These are phyloP conservation scores for Cyclotella distinguenda DNA, from an alignment of 108 stramenopile genomes.

Conservation along the genomic window DNA sequence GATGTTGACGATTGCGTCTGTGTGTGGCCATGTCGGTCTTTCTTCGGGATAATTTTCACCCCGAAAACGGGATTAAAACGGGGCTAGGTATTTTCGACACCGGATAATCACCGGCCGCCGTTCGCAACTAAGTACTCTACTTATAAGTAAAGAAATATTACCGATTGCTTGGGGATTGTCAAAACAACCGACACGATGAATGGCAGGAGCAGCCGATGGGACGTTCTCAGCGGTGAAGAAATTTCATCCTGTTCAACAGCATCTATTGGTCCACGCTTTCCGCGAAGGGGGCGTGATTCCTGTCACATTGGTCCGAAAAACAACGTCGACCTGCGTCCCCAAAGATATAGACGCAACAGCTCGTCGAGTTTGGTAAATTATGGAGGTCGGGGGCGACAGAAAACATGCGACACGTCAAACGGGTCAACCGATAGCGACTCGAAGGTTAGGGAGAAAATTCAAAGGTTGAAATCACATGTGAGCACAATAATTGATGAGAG, in stretches of 20 bases:
- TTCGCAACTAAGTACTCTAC: no score
- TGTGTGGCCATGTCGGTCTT: no score
- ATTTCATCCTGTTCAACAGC: not conserved
- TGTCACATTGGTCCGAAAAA: not conserved
- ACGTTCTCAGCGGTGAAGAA: not conserved
- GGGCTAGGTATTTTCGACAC: no score
- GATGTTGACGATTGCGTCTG: no score
- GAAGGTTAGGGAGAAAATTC: not conserved
- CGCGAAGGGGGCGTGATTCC: no score
- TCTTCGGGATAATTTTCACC: no score
- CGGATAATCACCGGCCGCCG: no score
- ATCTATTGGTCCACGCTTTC: not conserved
- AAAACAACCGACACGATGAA: not conserved
- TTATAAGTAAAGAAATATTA: no score
- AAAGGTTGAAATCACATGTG: not conserved
- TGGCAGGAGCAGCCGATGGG: slow-evolving; percentile 17
- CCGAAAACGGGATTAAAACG: no score
- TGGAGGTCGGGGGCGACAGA: not conserved
- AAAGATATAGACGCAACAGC: not conserved
- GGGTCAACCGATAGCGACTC: not conserved
- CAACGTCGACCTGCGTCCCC: no score
- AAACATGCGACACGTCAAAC: not conserved
- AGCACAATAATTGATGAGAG: not conserved
- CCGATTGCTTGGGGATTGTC: no score
- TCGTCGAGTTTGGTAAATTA: not conserved